Percentiles rank a stretch among this genome's conserved stretches.
Evolutionary conservation across 148 eudicot species (phyloP).

Genomic region (Rhododendron williamsianum): DNA sequence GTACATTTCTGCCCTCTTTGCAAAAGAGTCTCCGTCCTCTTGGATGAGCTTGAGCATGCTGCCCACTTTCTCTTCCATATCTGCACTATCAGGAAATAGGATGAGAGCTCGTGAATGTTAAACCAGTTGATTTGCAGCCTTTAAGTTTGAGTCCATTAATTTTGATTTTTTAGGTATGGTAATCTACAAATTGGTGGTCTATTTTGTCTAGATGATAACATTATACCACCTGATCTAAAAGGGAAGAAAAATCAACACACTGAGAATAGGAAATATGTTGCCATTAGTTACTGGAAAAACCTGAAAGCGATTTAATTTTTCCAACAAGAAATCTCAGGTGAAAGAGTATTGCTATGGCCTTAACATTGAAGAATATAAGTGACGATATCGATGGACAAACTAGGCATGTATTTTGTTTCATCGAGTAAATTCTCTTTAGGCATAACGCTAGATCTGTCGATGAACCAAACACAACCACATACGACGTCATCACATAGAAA

Average conservation of each 20-base stretch:
- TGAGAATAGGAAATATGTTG: too few relatives aligned
- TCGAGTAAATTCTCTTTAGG: background rate
- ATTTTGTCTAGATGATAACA: too few relatives aligned
- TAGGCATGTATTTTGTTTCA: background rate
- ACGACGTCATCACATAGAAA: background rate
- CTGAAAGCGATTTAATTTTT: too few relatives aligned
- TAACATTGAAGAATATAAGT: too few relatives aligned
- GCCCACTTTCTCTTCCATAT: conserved; percentile 84
- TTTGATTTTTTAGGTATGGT: too few relatives aligned
- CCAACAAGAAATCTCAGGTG: too few relatives aligned
- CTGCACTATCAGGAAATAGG: conserved; percentile 33
- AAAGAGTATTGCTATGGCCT: too few relatives aligned
- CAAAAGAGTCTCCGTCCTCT: conserved; percentile 91
- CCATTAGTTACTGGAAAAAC: too few relatives aligned
- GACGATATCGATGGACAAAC: too few relatives aligned
- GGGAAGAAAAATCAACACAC: too few relatives aligned
- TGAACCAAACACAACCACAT: background rate
- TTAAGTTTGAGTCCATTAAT: background rate
- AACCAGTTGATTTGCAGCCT: background rate
- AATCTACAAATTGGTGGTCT: too few relatives aligned
- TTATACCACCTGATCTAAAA: too few relatives aligned
- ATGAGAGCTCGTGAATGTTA: background rate
- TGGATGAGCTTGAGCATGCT: conserved; percentile 56
- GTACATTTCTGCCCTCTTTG: conserved; percentile 95
- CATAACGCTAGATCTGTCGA: background rate